phyloP scores from a whole-genome alignment of 2,329 filamentous ascomycete species.

The Trichoderma koningii region DNA sequence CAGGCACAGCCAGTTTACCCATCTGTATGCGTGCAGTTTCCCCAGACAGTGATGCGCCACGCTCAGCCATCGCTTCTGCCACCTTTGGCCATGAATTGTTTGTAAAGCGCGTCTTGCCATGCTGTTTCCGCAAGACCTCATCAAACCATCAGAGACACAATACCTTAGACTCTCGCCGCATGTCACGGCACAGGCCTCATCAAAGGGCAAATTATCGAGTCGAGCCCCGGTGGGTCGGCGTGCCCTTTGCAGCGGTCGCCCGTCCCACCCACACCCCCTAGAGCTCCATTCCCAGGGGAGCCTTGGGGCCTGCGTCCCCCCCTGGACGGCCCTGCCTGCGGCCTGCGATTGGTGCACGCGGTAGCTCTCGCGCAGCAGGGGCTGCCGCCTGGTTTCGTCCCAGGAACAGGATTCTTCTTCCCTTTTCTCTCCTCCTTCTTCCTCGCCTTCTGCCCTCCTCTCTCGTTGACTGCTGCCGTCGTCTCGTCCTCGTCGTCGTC shows the following conservation, averaged over 20 bases:
- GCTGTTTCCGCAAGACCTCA: neutral
- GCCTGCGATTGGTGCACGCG: conserved; percentile 25
- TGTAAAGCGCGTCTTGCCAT: too few relatives aligned
- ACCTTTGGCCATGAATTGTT: too few relatives aligned
- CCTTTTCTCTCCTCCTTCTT: conserved; percentile 30
- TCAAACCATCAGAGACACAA: neutral
- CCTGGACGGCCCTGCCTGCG: conserved; percentile 21
- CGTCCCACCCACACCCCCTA: conserved; percentile 24
- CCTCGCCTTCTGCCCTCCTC: conserved; percentile 26
- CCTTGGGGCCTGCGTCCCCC: conserved; percentile 19
- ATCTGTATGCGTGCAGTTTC: neutral
- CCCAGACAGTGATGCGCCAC: too few relatives aligned
- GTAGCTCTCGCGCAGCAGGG: conserved; percentile 25
- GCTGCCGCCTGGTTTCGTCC: conserved; percentile 27
- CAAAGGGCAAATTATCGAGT: conserved; percentile 22
- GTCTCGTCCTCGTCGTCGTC: conserved; percentile 22
- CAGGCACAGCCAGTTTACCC: too few relatives aligned
- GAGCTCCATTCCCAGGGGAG: conserved; percentile 26
- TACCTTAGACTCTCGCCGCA: neutral
- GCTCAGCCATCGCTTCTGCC: too few relatives aligned
- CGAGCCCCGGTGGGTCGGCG: conserved; percentile 20
- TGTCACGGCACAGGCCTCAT: conserved; percentile 4
- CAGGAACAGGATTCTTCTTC: conserved; percentile 30
- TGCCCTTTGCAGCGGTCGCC: conserved; percentile 16
- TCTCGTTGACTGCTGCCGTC: conserved; percentile 28